phyloP scores from a whole-genome alignment of 129 eudicot genomes.

The Chrysanthemum lavandulifolium region DNA sequence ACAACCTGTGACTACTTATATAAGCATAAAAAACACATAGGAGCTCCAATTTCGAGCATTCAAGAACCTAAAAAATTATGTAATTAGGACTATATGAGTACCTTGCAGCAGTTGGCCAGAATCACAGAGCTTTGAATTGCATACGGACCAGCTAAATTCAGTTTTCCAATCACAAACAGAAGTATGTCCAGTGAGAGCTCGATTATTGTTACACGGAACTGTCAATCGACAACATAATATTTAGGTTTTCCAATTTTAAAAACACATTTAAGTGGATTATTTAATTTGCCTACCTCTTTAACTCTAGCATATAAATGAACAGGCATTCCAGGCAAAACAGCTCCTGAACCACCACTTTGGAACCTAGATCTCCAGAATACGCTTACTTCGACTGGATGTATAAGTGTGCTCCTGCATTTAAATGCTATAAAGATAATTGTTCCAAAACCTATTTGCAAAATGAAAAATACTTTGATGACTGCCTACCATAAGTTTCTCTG shows the following conservation, averaged over 20 bases:
- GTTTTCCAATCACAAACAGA: slow-evolving; percentile 70
- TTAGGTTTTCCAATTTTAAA: slow-evolving; percentile 14
- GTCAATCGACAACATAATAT: slow-evolving; percentile 35
- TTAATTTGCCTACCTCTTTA: slow-evolving; percentile 57
- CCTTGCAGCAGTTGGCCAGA: slow-evolving; percentile 95
- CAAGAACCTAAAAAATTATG: slow-evolving; percentile 16
- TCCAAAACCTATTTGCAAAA: slow-evolving; percentile 11
- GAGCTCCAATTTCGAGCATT: slow-evolving; percentile 4
- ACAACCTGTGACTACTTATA: slow-evolving; percentile 17
- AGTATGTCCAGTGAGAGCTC: slow-evolving; percentile 87
- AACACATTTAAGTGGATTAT: slow-evolving; percentile 7
- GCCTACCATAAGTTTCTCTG: slow-evolving; percentile 70
- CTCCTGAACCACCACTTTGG: slow-evolving; percentile 39
- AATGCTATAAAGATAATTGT: slow-evolving; percentile 8
- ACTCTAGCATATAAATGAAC: slow-evolving; percentile 58
- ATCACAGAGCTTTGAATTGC: slow-evolving; percentile 67
- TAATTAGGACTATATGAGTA: slow-evolving; percentile 25
- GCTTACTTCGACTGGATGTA: slow-evolving; percentile 69
- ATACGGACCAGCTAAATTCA: slow-evolving; percentile 93
- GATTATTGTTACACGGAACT: slow-evolving; percentile 64
- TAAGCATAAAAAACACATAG: slow-evolving; percentile 1
- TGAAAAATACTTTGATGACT: background rate
- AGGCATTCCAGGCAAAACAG: slow-evolving; percentile 42
- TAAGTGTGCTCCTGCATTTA: slow-evolving; percentile 64
- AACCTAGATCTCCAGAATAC: slow-evolving; percentile 59